These are phyloP conservation scores for Aspergillus persii DNA, from an alignment of 2,329 filamentous ascomycete species.

Conservation along the genomic window DNA sequence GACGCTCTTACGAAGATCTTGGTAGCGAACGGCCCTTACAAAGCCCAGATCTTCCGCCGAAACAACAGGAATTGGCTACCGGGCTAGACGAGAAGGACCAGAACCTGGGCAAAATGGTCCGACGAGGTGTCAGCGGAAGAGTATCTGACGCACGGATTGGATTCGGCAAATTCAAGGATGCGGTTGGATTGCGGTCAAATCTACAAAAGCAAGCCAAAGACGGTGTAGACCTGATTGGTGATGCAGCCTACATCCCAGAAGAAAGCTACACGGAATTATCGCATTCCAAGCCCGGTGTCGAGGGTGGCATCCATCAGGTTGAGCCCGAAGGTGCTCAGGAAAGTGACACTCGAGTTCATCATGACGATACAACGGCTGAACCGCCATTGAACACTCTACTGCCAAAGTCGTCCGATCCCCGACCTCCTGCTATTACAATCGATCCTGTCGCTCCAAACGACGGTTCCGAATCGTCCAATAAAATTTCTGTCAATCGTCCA, in stretches of 20 bases:
- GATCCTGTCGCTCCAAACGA: conserved; percentile 24
- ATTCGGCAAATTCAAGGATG: conserved; percentile 81
- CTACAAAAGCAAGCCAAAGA: conserved; percentile 40
- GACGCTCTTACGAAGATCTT: conserved; percentile 40
- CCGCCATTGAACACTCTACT: conserved; percentile 7
- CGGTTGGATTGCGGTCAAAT: conserved; percentile 59
- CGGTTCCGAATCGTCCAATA: conserved; percentile 17
- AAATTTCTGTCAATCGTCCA: conserved; percentile 12
- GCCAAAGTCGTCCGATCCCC: conserved; percentile 16
- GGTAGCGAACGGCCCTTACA: conserved; percentile 28
- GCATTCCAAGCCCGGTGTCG: conserved; percentile 10
- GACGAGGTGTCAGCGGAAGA: conserved; percentile 76
- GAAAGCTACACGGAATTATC: conserved; percentile 30
- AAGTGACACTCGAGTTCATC: conserved; percentile 14
- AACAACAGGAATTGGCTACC: conserved; percentile 26
- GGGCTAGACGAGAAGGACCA: conserved; percentile 41
- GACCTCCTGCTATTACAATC: conserved; percentile 35
- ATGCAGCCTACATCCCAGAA: conserved; percentile 26
- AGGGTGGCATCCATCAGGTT: conserved; percentile 12
- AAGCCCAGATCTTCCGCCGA: conserved; percentile 32
- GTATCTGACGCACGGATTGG: conserved; percentile 79
- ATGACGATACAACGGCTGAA: conserved; percentile 12
- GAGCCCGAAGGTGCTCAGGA: conserved; percentile 20
- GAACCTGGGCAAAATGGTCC: conserved; percentile 61
- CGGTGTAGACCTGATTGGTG: conserved; percentile 27